Evolutionary conservation across 495 filamentous ascomycete genomes (phyloP).

Genomic region (Lasiosphaeria ovina): DNA sequence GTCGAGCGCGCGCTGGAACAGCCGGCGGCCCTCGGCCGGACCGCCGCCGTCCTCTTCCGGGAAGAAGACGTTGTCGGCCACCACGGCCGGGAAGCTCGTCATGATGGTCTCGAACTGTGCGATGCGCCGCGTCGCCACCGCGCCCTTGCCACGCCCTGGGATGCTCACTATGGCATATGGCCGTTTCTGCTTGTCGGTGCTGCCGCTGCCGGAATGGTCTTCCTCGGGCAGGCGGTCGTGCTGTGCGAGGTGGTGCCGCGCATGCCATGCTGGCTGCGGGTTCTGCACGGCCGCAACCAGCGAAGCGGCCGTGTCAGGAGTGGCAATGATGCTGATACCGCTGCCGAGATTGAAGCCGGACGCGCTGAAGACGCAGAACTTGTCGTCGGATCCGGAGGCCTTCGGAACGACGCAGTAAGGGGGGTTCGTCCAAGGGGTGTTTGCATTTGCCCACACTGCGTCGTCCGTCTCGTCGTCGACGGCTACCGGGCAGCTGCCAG

Average conservation of each 20-base stretch:
- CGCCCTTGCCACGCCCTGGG: constrained; percentile 29
- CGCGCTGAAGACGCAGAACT: constrained; percentile 34
- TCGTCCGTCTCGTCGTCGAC: constrained; percentile 11
- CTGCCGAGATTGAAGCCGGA: constrained; percentile 27
- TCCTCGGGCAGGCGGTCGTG: constrained; percentile 9
- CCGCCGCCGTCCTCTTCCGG: constrained; percentile 19
- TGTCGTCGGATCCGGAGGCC: constrained; percentile 11
- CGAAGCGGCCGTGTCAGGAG: constrained; percentile 28
- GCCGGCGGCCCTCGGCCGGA: constrained; percentile 13
- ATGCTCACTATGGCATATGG: constrained; percentile 27
- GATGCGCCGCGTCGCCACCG: constrained; percentile 33
- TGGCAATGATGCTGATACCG: constrained; percentile 28
- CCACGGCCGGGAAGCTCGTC: constrained; percentile 26
- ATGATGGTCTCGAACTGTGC: constrained; percentile 30
- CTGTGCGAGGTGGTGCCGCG: constrained; percentile 14
- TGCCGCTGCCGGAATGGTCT: not conserved
- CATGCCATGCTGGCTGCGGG: constrained; percentile 16
- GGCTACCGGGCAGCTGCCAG: not conserved
- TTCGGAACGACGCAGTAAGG: constrained; percentile 15
- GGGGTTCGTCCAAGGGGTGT: constrained; percentile 16
- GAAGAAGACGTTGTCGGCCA: constrained; percentile 30
- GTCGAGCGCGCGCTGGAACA: constrained; percentile 26
- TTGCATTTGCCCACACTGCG: not conserved
- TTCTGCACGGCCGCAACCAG: constrained; percentile 24
- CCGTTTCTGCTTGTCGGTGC: constrained; percentile 3